Percentiles rank a stretch among this genome's conserved stretches.
phyloP scores from a whole-genome alignment of 2,329 filamentous ascomycete species.

The Aspergillus pseudoterreus region DNA sequence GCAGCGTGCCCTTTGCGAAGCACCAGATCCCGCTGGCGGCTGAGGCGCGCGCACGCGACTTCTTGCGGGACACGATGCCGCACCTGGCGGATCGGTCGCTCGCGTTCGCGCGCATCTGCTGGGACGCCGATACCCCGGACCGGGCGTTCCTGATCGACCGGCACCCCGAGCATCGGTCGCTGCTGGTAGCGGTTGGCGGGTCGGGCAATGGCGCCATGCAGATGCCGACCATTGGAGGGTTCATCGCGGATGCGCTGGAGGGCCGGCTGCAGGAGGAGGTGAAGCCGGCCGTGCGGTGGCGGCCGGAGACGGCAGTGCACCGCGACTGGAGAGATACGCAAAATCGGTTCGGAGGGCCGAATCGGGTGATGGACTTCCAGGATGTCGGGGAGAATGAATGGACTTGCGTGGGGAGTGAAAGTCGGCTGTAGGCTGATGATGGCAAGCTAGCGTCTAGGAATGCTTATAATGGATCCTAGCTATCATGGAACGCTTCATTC shows the following conservation, averaged over 20 bases:
- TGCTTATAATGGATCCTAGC: not conserved
- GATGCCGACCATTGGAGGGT: constrained; percentile 49
- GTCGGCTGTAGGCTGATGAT: not conserved
- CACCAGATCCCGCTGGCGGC: constrained; percentile 45
- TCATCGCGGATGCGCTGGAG: constrained; percentile 49
- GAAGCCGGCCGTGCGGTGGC: constrained; percentile 46
- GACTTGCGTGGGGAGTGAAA: constrained; percentile 28
- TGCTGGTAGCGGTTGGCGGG: constrained; percentile 50
- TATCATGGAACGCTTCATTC: too few relatives aligned
- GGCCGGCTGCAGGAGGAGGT: constrained; percentile 42
- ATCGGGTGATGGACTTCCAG: constrained; percentile 49
- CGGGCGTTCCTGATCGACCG: constrained; percentile 51
- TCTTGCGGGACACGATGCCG: constrained; percentile 52
- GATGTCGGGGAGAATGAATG: constrained; percentile 35
- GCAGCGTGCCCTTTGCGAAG: constrained; percentile 41
- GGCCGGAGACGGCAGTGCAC: constrained; percentile 47
- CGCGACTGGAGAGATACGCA: constrained; percentile 50
- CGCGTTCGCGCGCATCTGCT: constrained; percentile 52
- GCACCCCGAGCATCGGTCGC: constrained; percentile 43
- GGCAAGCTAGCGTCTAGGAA: too few relatives aligned
- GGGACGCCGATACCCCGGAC: constrained; percentile 56
- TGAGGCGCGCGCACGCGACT: constrained; percentile 45
- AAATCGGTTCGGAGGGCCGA: constrained; percentile 46
- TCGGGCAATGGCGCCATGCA: constrained; percentile 54
- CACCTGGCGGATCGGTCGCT: constrained; percentile 49